phyloP scores from a whole-genome alignment of 1,284 basidiomycete genomes.

The Boletus semigastroideus region DNA sequence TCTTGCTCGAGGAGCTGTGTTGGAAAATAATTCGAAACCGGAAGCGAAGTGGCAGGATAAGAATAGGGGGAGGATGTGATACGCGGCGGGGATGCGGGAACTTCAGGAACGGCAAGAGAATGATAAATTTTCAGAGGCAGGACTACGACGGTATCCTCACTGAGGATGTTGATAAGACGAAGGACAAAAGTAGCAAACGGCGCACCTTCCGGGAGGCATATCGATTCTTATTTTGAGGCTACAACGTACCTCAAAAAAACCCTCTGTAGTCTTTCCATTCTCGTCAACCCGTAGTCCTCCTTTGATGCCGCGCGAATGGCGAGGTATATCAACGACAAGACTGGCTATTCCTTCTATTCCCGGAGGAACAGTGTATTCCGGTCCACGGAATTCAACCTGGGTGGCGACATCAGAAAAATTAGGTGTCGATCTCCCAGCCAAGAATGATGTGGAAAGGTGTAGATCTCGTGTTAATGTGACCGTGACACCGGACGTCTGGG shows the following conservation, averaged over 20 bases:
- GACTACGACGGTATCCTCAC: slow-evolving; percentile 65
- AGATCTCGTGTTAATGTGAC: slow-evolving; percentile 59
- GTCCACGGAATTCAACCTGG: slow-evolving; percentile 64
- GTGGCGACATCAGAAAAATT: slow-evolving; percentile 62
- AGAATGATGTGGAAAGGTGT: slow-evolving; percentile 46
- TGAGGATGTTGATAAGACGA: slow-evolving; percentile 31
- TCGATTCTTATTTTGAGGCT: slow-evolving; percentile 26
- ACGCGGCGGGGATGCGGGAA: slow-evolving; percentile 27
- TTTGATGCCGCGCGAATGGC: slow-evolving; percentile 56
- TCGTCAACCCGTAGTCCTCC: slow-evolving; percentile 45
- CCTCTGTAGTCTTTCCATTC: slow-evolving; percentile 43
- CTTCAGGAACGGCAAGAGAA: slow-evolving; percentile 51
- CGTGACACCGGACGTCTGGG: slow-evolving; percentile 63
- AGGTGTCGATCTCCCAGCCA: slow-evolving; percentile 45
- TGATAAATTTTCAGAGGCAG: slow-evolving; percentile 67
- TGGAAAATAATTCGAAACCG: slow-evolving; percentile 5
- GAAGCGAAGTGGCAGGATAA: slow-evolving; percentile 10
- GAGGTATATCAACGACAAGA: slow-evolving; percentile 73
- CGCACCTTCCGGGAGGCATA: slow-evolving; percentile 31
- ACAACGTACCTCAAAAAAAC: slow-evolving; percentile 60
- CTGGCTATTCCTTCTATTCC: slow-evolving; percentile 73
- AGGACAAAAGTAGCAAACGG: slow-evolving; percentile 2
- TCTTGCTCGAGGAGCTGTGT: slow-evolving; percentile 11
- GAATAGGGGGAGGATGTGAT: slow-evolving; percentile 16
- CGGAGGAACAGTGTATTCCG: slow-evolving; percentile 69